A percentile compares a stretch with the other conserved stretches of the same genome.
Conservation (phyloP, 176 grass and related monocot genomes). For the Poa pratensis region DNA sequence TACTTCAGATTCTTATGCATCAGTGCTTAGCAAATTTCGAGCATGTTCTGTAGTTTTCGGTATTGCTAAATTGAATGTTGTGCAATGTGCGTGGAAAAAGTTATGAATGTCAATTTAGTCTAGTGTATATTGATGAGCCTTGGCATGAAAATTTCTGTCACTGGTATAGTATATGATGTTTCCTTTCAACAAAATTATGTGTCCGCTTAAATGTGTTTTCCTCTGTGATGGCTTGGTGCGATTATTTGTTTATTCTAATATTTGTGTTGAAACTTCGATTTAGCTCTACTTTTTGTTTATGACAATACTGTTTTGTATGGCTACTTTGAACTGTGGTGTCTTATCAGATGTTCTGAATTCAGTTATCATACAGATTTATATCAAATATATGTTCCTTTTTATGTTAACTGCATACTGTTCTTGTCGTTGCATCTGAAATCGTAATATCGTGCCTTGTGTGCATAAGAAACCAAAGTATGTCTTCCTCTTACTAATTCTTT, state of each 20-base stretch:
- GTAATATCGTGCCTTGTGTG: neutral
- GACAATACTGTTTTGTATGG: neutral
- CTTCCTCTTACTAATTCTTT: neutral
- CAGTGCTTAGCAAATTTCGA: neutral
- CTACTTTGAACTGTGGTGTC: slow-evolving; percentile 7
- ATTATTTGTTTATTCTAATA: no score
- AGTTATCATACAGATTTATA: slow-evolving; percentile 26
- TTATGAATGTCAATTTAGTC: neutral
- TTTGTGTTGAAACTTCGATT: slow-evolving; percentile 15
- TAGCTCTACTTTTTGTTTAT: slow-evolving; percentile 8
- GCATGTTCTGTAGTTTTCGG: neutral
- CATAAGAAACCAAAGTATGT: neutral
- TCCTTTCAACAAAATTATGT: neutral
- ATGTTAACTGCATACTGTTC: neutral
- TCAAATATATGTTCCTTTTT: neutral
- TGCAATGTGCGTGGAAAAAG: no score
- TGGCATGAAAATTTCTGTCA: neutral
- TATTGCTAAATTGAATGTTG: no score
- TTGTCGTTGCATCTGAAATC: neutral
- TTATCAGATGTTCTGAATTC: slow-evolving; percentile 6
- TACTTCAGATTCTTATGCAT: neutral
- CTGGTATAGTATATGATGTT: neutral
- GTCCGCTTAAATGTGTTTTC: neutral
- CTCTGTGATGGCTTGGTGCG: no score
- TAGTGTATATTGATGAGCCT: neutral